phyloP scores from a whole-genome alignment of 1,284 basidiomycete genomes.

The Cutaneotrichosporon mucoides region DNA sequence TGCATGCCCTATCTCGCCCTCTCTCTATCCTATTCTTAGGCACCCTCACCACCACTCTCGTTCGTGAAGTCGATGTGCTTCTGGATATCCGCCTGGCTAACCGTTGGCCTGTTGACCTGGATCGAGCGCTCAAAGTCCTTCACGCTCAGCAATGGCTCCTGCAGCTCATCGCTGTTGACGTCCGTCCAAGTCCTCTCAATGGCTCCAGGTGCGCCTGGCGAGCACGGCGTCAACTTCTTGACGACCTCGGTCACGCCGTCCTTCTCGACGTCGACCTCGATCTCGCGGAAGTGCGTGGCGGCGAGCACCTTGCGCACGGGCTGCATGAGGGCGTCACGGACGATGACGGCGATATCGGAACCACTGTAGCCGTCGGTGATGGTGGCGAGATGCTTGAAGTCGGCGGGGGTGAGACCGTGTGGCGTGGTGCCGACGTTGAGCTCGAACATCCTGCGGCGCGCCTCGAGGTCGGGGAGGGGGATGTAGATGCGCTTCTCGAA shows the following conservation, averaged over 20 bases:
- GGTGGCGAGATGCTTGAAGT: conserved; percentile 77
- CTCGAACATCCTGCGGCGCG: conserved; percentile 93
- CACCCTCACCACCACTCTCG: conserved; percentile 54
- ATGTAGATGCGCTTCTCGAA: conserved; percentile 99
- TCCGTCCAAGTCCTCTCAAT: conserved; percentile 92
- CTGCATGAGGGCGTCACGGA: conserved; percentile 97
- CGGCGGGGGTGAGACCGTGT: conserved; percentile 71
- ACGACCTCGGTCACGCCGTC: conserved; percentile 53
- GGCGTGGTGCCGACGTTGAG: conserved; percentile 93
- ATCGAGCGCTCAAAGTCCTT: conserved; percentile 85
- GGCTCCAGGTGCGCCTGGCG: conserved; percentile 82
- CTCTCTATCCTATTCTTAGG: no score
- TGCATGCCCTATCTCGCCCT: no score
- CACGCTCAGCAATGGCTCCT: conserved; percentile 74
- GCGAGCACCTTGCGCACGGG: conserved; percentile 93
- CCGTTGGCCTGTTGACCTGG: conserved; percentile 78
- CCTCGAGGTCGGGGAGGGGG: conserved; percentile 88
- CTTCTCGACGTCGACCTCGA: conserved; percentile 45
- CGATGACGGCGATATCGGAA: conserved; percentile 91
- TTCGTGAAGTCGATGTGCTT: conserved; percentile 89
- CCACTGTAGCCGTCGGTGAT: conserved; percentile 93
- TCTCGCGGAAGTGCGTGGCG: conserved; percentile 87
- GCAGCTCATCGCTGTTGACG: conserved; percentile 80
- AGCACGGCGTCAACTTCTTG: conserved; percentile 74
- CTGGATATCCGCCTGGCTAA: conserved; percentile 81